Evolutionary conservation across 2,329 filamentous ascomycete species (phyloP).

Genomic region (Tolypocladium album): DNA sequence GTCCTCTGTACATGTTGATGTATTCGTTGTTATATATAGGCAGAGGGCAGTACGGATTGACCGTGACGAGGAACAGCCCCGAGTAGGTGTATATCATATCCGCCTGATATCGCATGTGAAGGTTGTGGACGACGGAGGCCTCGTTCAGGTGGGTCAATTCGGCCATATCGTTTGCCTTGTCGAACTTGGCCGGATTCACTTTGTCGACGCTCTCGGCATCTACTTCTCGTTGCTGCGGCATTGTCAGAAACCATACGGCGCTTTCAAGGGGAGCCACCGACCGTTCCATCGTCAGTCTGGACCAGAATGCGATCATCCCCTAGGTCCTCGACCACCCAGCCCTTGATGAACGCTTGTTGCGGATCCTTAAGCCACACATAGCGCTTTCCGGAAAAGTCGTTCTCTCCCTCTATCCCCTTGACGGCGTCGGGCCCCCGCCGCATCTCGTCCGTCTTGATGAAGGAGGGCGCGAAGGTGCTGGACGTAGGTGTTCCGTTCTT

Average conservation of each 20-base stretch:
- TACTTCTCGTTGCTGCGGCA: slow-evolving; percentile 67
- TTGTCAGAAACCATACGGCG: slow-evolving; percentile 8
- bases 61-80: slow-evolving; percentile 88
- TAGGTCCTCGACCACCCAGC: slow-evolving; percentile 80
- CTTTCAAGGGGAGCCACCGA: slow-evolving; percentile 32
- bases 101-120: slow-evolving; percentile 88
- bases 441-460: slow-evolving; percentile 82
- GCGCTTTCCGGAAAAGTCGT: slow-evolving; percentile 96
- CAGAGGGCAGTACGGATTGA: slow-evolving; percentile 91
- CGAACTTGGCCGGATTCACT: slow-evolving; percentile 98
- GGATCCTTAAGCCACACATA: slow-evolving; percentile 96
- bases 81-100: slow-evolving; percentile 99
- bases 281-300: slow-evolving; percentile 86
- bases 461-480: slow-evolving; percentile 87
- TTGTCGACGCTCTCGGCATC: slow-evolving; percentile 87
- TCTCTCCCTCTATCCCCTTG: slow-evolving; percentile 83
- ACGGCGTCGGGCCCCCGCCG: slow-evolving; percentile 45
- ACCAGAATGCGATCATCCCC: slow-evolving; percentile 62
- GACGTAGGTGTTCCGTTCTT: slow-evolving; percentile 53
- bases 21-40: slow-evolving; percentile 97
- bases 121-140: slow-evolving; percentile 92
- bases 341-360: slow-evolving; percentile 79
- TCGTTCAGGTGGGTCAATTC: slow-evolving; percentile 97
- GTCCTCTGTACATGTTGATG: slow-evolving; percentile 94
- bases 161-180: slow-evolving; percentile 99